These are phyloP conservation scores for Starmerella apicola DNA, from an alignment of 805 yeast genomes.

Conservation along the genomic window DNA sequence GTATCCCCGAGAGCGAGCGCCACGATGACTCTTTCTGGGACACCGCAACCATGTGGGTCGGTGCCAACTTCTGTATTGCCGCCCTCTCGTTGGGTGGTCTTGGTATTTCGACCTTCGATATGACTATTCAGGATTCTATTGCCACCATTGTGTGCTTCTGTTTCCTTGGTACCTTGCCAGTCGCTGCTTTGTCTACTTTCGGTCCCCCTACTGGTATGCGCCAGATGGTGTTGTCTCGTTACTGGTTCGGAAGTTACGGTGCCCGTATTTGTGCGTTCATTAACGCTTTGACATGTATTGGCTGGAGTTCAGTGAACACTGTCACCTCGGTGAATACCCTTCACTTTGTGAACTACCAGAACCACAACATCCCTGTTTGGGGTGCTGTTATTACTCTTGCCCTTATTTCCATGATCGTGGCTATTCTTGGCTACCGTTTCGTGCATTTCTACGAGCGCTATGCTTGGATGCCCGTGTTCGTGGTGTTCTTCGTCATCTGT, in stretches of 20 bases:
- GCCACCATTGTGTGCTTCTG: constrained; percentile 61
- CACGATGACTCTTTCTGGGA: constrained; percentile 50
- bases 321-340: constrained; percentile 79
- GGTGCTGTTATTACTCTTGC: constrained; percentile 74
- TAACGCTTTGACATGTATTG: constrained; percentile 76
- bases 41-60: constrained; percentile 82
- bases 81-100: constrained; percentile 67
- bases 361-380: constrained; percentile 62
- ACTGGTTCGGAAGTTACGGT: constrained; percentile 59
- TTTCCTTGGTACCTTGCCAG: constrained; percentile 60
- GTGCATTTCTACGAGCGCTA: constrained; percentile 75
- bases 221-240: constrained; percentile 74
- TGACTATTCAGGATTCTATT: constrained; percentile 63
- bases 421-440: constrained; percentile 70
- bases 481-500: constrained; percentile 63
- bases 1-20: constrained; percentile 68
- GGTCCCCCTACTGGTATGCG: constrained; percentile 80
- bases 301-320: constrained; percentile 91
- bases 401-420: constrained; percentile 50
- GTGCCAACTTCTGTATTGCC: constrained; percentile 80
- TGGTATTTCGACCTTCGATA: constrained; percentile 49
- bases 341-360: constrained; percentile 53
- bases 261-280: constrained; percentile 67
- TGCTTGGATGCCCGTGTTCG: constrained; percentile 76
- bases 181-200: constrained; percentile 69